Base-by-base conservation (phyloP, 805 yeast genomes). In the Starmerella sp. region DNA sequence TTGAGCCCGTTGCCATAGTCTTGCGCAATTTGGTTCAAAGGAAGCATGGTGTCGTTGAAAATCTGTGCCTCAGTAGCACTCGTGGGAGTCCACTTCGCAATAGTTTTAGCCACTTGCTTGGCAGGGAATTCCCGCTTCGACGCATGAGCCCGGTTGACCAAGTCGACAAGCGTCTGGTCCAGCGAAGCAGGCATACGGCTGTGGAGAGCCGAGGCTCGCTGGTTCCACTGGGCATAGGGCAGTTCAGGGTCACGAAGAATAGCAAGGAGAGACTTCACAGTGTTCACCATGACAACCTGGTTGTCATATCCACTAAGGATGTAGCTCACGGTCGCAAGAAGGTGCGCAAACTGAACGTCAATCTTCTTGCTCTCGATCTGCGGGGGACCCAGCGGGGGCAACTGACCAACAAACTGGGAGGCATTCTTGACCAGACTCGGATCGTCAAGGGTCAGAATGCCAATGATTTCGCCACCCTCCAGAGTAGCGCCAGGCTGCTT, bases 401-500 rank as follows among this genome's bases (percentile, higher is more conserved):
- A 75, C 66, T 95, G 88, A 51, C 96, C 97, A 69, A 89, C 96
- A 65, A 80, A 93, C 52, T 97, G 96, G 68, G 83, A 74, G 45
- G 99, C 98, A 66, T 90, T 98, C 71, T 91, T 91, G 52, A 93
- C 98, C 73, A 88, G 89, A 5, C 95, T 83, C 56, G 97, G 97
- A 69, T 93, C 98, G 67, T 95, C 99, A 54, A 93, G 75, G 15
- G 97, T 83, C 63, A 93, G 77, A 57, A 93, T 91, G 29, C 97
- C 98, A 68, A 93, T 79, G 58, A 95, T 91, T 67, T 93, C 98
- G 73, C 98, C 98, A 49, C 97, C 97, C 63, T 81, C 80, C 56
- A 93, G 84, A 31, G 95, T 88, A n/a, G 97, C 84, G 52, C 99
- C 99, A 9, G 98, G 97, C 74, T 93, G 98, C 72, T 93, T 91